Conservation (phyloP, 129 eudicot genomes). For the Tanacetum coccineum region DNA sequence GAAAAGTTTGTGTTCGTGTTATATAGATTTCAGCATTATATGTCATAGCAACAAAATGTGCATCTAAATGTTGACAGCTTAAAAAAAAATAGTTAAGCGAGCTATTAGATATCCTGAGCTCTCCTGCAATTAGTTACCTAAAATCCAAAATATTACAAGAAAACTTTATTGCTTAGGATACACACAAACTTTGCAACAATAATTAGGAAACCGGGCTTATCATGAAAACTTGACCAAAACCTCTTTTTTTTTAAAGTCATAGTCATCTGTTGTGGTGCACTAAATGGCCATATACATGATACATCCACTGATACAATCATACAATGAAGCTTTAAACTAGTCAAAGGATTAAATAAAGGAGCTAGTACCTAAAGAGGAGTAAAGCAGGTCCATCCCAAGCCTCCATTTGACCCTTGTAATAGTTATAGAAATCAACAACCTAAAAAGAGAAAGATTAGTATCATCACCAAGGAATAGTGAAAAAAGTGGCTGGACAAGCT, state of each 20-base stretch:
- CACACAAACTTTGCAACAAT: conserved; percentile 1
- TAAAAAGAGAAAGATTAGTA: conserved; percentile 27
- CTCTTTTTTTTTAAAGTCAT: background rate
- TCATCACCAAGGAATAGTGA: background rate
- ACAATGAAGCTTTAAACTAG: conserved; percentile 3
- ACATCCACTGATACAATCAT: background rate
- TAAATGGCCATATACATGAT: background rate
- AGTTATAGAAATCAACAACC: conserved; percentile 91
- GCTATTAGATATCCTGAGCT: background rate
- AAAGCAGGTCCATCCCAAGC: conserved; percentile 99
- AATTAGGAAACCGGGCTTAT: conserved; percentile 14
- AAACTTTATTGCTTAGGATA: background rate
- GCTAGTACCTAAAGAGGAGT: conserved; percentile 76
- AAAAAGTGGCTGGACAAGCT: too few species aligned
- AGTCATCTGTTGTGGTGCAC: background rate
- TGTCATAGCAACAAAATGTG: background rate
- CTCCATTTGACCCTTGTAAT: conserved; percentile 99
- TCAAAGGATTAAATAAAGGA: conserved; percentile 1
- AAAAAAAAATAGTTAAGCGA: too few species aligned
- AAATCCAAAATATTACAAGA: conserved; percentile 9
- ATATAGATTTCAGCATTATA: background rate
- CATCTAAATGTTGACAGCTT: background rate
- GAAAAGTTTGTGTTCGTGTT: conserved; percentile 9
- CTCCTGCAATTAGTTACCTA: conserved; percentile 13
- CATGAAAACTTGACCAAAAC: conserved; percentile 7